Base-by-base conservation (phyloP, 352 stramenopile species). In the Phytophthora europaea region DNA sequence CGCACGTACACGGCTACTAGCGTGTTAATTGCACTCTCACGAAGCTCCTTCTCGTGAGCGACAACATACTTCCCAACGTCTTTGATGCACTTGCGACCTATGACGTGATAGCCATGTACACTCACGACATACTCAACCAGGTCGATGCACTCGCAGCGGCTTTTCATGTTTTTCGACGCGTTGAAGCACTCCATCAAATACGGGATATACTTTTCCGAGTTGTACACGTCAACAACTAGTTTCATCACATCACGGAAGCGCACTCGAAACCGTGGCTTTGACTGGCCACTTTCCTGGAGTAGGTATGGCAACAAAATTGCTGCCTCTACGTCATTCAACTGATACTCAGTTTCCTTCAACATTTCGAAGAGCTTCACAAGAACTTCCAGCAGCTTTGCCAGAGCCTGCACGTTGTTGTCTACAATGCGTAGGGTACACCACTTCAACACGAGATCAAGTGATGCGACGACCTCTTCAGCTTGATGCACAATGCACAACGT, bases 161-260 rank as follows among this genome's bases (percentile, higher is more conserved):
- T 97, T 45, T 94, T 94, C 70, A 89, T 94, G 66, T 96, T 97
- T 72, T 96, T 97, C 10, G 86, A 94, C 12, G 73, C 82, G 43
- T 85, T 94, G 61, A 97, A 90, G 71, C 90, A 94, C n/a, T 96
- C 90, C 31, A 89, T 76, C 23, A 97, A 72, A 65, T 87, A 95
- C 28, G 71, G 64, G 1, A 90, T 76, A 57, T 94, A 94, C 60
- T 90, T 95, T 20, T 94, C 89, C n/a, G 79, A 74, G 52, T 47
- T 90, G 76, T 94, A 96, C n/a, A 95, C 83, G 16, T 95, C 82
- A 0, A 85, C 76, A 33, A 97, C 73, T 4, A 96, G 76, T 31
- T 86, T 89, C 86, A 97, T 90, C n/a, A 95, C 87, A 60, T 95
- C 87, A 18, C 90, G 90, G 70, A 94, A 95, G 28, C 88, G 84